Percentiles rank a stretch among this genome's conserved stretches.
These are phyloP conservation scores for Pseudomassariella vexata DNA, from an alignment of 2,329 filamentous ascomycete species.

Conservation along the genomic window DNA sequence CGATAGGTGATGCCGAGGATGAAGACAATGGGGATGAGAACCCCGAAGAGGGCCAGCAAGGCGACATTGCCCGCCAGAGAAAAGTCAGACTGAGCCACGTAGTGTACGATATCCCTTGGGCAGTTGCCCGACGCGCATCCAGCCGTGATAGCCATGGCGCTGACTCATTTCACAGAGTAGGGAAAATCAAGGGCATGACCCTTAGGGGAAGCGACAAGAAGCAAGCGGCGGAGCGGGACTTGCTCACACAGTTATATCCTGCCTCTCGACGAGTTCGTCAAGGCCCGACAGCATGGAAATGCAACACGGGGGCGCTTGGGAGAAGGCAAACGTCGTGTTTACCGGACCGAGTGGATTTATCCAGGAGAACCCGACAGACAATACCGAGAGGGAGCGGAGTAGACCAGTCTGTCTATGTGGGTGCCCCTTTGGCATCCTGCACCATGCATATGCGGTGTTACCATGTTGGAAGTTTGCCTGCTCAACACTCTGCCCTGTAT, in stretches of 20 bases:
- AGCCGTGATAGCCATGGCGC: background rate
- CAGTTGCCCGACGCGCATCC: slow-evolving; percentile 12
- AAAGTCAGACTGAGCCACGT: slow-evolving; percentile 28
- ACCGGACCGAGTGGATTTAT: slow-evolving; percentile 3
- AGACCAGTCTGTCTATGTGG: background rate
- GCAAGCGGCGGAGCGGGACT: background rate
- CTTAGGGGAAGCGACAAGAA: background rate
- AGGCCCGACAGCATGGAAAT: background rate
- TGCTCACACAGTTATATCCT: background rate
- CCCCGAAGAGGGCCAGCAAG: slow-evolving; percentile 32
- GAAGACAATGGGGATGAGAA: slow-evolving; percentile 31
- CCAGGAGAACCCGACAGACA: slow-evolving; percentile 2
- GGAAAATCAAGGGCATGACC: slow-evolving; percentile 1
- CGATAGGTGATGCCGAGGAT: slow-evolving; percentile 32
- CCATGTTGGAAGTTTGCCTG: slow-evolving; percentile 6
- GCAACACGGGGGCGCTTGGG: background rate
- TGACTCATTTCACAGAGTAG: background rate
- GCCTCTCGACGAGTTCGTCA: background rate
- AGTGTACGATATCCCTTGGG: slow-evolving; percentile 24
- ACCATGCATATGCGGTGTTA: slow-evolving; percentile 6
- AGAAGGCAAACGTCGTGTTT: background rate
- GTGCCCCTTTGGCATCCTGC: too few species aligned
- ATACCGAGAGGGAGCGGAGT: too few species aligned
- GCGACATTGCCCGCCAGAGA: slow-evolving; percentile 33
- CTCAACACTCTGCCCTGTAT: background rate